These are phyloP conservation scores for Henningerozyma blattae DNA, from an alignment of 805 yeast genomes.

Conservation along the genomic window DNA sequence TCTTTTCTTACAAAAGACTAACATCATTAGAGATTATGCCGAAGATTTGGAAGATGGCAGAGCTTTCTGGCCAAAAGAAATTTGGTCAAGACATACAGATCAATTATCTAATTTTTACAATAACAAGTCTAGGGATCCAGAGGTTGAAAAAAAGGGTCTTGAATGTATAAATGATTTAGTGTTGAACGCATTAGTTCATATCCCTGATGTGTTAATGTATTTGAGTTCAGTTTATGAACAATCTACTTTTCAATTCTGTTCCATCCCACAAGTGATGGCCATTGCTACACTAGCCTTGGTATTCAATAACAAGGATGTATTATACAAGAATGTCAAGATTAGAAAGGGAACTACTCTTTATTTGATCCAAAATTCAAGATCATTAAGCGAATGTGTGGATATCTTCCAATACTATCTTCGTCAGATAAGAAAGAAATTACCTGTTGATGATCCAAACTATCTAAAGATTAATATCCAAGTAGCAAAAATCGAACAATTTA, in stretches of 20 bases:
- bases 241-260: constrained; percentile 80
- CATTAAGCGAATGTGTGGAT: constrained; percentile 62
- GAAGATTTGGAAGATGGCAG: constrained; percentile 90
- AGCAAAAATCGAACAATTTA: constrained; percentile 80
- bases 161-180: constrained; percentile 74
- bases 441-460: constrained; percentile 78
- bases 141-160: constrained; percentile 45
- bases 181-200: constrained; percentile 67
- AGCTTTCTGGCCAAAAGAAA: constrained; percentile 91
- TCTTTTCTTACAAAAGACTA: constrained; percentile 85
- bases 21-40: constrained; percentile 87
- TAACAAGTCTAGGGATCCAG: too few relatives aligned
- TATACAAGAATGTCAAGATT: constrained; percentile 68
- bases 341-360: constrained; percentile 79
- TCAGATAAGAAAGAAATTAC: constrained; percentile 65
- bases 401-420: constrained; percentile 67
- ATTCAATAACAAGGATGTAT: constrained; percentile 66
- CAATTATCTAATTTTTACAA: constrained; percentile 9
- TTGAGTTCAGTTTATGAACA: constrained; percentile 69
- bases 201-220: constrained; percentile 62
- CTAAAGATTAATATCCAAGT: constrained; percentile 72
- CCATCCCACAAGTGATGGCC: constrained; percentile 99
- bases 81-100: constrained; percentile 61
- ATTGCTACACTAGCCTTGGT: constrained; percentile 85
- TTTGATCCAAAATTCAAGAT: constrained; percentile 61